A percentile compares a stretch with the other conserved stretches of the same genome.
Evolutionary conservation across 331 rosid genomes (phyloP).

Genomic region (Malus hybrid): DNA sequence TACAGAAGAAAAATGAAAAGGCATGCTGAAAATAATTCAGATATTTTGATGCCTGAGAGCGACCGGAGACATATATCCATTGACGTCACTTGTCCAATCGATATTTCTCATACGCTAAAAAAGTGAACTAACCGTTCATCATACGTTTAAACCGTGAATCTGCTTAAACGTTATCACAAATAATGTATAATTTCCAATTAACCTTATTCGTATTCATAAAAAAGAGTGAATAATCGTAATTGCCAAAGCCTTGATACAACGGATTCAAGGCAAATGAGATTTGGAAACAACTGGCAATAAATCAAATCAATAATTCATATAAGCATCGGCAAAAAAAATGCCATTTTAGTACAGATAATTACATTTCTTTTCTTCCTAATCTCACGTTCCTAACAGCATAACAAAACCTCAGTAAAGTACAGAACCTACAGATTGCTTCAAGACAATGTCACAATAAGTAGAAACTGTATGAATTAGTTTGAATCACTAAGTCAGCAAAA

Average conservation of each 20-base stretch:
- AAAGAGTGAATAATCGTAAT: too few relatives aligned
- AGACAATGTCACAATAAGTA: background rate
- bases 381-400: background rate
- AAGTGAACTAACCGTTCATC: too few relatives aligned
- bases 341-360: background rate
- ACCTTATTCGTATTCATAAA: too few relatives aligned
- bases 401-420: background rate
- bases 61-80: too few relatives aligned
- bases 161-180: accelerated
- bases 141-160: too few relatives aligned
- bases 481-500: background rate
- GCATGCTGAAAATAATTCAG: too few relatives aligned
- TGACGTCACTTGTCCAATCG: too few relatives aligned
- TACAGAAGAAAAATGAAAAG: too few relatives aligned
- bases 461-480: background rate
- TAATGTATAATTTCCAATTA: too few relatives aligned
- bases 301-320: background rate
- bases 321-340: background rate
- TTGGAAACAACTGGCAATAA: background rate
- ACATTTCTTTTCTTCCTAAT: slow-evolving; percentile 6
- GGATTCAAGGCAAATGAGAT: background rate
- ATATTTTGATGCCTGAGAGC: too few relatives aligned
- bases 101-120: too few relatives aligned
- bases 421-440: background rate
- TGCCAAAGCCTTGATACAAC: too few relatives aligned